A percentile compares a stretch with the other conserved stretches of the same genome.
Evolutionary conservation across 2,329 filamentous ascomycete genomes (phyloP).

Genomic region (Neofusicoccum kwambonambiense): DNA sequence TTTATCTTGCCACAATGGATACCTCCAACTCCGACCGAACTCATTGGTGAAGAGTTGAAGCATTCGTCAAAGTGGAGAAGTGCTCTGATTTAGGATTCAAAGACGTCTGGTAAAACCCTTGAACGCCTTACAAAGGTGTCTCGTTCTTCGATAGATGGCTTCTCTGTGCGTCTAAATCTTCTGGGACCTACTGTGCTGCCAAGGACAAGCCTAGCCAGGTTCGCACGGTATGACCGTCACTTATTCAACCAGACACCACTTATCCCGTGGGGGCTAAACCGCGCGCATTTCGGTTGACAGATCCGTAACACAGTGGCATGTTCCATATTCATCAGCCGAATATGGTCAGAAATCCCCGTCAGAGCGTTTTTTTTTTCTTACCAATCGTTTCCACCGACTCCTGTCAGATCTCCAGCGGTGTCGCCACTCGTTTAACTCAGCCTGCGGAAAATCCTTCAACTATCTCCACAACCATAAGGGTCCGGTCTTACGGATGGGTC

Average conservation of each 20-base stretch:
- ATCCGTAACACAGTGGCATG: not conserved
- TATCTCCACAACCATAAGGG: not conserved
- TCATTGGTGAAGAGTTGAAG: too few species aligned
- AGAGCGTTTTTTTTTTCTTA: not conserved
- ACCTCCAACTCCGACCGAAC: too few species aligned
- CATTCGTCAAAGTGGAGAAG: too few species aligned
- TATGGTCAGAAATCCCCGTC: not conserved
- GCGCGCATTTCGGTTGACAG: not conserved
- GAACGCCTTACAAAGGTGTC: too few species aligned
- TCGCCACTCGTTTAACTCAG: not conserved
- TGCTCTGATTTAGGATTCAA: too few species aligned
- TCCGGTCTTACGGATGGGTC: conserved; percentile 1
- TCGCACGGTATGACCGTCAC: not conserved
- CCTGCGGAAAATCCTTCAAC: not conserved
- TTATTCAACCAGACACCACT: not conserved
- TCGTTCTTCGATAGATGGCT: too few species aligned
- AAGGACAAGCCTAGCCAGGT: not conserved
- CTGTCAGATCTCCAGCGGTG: not conserved
- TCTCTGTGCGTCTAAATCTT: too few species aligned
- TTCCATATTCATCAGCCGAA: not conserved
- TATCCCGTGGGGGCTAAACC: not conserved
- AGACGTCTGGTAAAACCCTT: too few species aligned
- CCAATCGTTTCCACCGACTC: not conserved
- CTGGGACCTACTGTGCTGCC: not conserved
- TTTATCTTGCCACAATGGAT: not conserved